Percentiles rank a stretch among this genome's conserved stretches.
Conservation (phyloP, 1,284 basidiomycete genomes). For the Mycosarcoma mackinlayi region DNA sequence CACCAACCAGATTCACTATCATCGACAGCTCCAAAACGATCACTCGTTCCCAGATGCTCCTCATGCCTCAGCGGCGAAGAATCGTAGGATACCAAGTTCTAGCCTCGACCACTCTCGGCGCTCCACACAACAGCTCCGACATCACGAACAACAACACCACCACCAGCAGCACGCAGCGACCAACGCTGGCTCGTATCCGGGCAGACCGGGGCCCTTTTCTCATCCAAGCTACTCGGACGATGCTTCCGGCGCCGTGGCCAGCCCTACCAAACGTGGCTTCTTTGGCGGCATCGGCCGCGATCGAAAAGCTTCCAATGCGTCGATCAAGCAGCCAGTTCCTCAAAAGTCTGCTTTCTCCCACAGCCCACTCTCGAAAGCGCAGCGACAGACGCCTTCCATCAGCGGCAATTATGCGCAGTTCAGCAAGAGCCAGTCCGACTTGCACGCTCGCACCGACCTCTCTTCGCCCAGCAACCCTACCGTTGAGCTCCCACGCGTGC, state of each 20-base stretch:
- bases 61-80: conserved; percentile 5
- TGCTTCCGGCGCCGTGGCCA: conserved; percentile 21
- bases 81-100: conserved; percentile 20
- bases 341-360: conserved; percentile 36
- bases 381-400: conserved; percentile 19
- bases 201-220: conserved; percentile 15
- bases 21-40: conserved; percentile 44
- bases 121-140: conserved; percentile 10
- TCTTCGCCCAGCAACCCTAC: conserved; percentile 27
- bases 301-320: conserved; percentile 46
- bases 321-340: conserved; percentile 19
- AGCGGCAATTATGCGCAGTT: conserved; percentile 37
- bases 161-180: conserved; percentile 17
- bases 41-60: conserved; percentile 35
- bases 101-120: conserved; percentile 13
- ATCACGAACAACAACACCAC: conserved; percentile 18
- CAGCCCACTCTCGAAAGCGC: conserved; percentile 42
- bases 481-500: conserved; percentile 45
- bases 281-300: conserved; percentile 54
- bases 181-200: conserved; percentile 7
- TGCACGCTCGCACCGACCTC: conserved; percentile 41
- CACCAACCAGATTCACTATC: conserved; percentile 44
- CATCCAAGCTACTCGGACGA: conserved; percentile 47
- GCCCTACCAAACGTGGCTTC: conserved; percentile 57
- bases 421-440: conserved; percentile 56